Evolutionary conservation across 129 eudicot genomes (phyloP).

Genomic region (Mikania micrantha): DNA sequence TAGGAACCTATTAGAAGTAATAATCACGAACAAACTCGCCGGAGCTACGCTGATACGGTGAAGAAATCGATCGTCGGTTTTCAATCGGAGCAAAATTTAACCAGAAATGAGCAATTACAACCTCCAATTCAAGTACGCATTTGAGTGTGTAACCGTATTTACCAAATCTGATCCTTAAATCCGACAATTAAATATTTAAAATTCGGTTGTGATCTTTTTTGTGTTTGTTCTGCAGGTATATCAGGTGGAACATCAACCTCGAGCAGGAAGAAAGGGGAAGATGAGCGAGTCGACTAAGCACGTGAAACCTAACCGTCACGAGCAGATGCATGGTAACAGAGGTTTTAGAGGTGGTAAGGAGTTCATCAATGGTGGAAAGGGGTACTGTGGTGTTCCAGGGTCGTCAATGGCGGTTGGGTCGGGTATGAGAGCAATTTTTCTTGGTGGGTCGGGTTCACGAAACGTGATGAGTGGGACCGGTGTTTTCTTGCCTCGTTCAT

Average conservation of each 20-base stretch:
- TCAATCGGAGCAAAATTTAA: not conserved
- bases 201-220: not conserved
- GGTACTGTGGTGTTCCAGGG: constrained; percentile 5
- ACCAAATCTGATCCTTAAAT: not conserved
- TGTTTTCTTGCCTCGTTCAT: constrained; percentile 49
- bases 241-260: constrained; percentile 37
- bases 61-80: constrained; percentile 23
- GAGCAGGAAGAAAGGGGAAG: constrained; percentile 23
- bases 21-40: constrained; percentile 20
- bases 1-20: constrained; percentile 1
- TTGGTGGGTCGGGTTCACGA: constrained; percentile 44
- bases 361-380: constrained; percentile 19
- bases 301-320: constrained; percentile 10
- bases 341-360: constrained; percentile 14
- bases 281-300: constrained; percentile 36
- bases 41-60: constrained; percentile 34
- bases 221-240: constrained; percentile 19
- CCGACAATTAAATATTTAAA: not conserved
- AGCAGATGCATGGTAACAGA: constrained; percentile 22
- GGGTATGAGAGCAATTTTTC: constrained; percentile 65
- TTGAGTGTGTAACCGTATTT: not conserved
- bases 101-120: constrained; percentile 10
- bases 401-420: constrained; percentile 28
- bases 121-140: constrained; percentile 35
- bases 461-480: constrained; percentile 53